Percentiles rank a stretch among this genome's conserved stretches.
These are phyloP conservation scores for Begonia loranthoides DNA, from an alignment of 306 rosid genomes.

Conservation along the genomic window DNA sequence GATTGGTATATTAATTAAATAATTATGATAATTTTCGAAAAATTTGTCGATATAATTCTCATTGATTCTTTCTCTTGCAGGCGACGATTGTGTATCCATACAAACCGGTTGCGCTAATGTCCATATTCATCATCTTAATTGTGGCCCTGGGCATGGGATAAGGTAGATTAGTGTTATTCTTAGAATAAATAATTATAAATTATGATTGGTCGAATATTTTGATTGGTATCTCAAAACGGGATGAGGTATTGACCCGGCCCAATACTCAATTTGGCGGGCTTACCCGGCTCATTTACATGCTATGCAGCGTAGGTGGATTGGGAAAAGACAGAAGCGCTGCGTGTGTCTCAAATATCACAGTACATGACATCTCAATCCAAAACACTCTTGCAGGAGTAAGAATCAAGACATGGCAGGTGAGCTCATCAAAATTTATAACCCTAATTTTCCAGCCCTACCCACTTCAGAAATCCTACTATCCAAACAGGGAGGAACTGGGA, in stretches of 20 bases:
- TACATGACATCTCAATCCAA: constrained; percentile 51
- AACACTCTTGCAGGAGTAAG: constrained; percentile 74
- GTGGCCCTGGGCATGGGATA: constrained; percentile 99
- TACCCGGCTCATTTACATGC: background rate
- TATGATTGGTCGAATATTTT: too few species aligned
- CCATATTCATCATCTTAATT: constrained; percentile 70
- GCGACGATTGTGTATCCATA: constrained; percentile 98
- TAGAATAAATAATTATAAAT: background rate
- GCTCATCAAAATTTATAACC: background rate
- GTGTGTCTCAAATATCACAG: constrained; percentile 68
- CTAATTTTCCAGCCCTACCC: background rate
- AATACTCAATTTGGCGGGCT: too few species aligned
- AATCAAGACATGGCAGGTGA: constrained; percentile 98
- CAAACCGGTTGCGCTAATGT: constrained; percentile 87
- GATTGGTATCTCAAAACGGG: too few species aligned
- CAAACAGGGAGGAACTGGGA: constrained; percentile 77
- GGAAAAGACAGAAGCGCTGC: constrained; percentile 66
- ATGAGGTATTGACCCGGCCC: too few species aligned
- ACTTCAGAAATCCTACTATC: background rate
- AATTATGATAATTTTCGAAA: too few species aligned
- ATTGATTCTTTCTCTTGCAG: constrained; percentile 14
- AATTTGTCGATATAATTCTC: too few species aligned
- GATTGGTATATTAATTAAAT: too few species aligned
- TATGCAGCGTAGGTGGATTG: constrained; percentile 62
- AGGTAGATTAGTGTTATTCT: constrained; percentile 28